These are phyloP conservation scores for Russula olivacea DNA, from an alignment of 768 basidiomycete species.

Conservation along the genomic window DNA sequence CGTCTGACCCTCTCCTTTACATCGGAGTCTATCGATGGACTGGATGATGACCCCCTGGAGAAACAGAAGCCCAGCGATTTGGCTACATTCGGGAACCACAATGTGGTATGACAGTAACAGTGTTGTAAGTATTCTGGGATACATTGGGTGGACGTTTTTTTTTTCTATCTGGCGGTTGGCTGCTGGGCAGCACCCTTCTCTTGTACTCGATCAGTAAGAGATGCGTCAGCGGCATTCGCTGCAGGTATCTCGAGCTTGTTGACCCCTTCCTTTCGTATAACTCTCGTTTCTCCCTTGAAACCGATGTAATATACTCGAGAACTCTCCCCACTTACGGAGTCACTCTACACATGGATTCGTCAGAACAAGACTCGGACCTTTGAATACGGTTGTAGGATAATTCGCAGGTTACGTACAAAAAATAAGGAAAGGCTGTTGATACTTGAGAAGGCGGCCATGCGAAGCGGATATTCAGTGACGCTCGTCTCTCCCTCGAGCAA, in stretches of 20 bases:
- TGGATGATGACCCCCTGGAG: neutral
- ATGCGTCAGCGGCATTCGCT: conserved; percentile 72
- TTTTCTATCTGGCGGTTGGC: conserved; percentile 49
- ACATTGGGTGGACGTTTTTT: neutral
- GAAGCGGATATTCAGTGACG: conserved; percentile 71
- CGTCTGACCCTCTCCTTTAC: neutral
- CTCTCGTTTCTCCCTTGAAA: conserved; percentile 69
- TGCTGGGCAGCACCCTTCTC: conserved; percentile 56
- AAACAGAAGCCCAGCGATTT: too few relatives aligned
- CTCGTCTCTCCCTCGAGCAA: conserved; percentile 64
- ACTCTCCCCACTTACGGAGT: conserved; percentile 57
- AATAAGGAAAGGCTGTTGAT: conserved; percentile 68
- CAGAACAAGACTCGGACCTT: neutral
- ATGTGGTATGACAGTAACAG: neutral
- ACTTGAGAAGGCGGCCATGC: conserved; percentile 69
- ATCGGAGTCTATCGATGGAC: neutral
- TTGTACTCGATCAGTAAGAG: conserved; percentile 51
- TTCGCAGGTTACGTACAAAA: conserved; percentile 53
- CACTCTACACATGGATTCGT: conserved; percentile 41
- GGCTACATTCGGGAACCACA: neutral
- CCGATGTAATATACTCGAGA: conserved; percentile 74
- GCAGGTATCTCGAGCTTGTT: conserved; percentile 70
- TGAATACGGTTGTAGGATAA: neutral
- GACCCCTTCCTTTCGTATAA: conserved; percentile 50
- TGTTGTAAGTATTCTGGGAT: neutral